Conservation (phyloP, 352 stramenopile species). For the Globisporangium nunn region DNA sequence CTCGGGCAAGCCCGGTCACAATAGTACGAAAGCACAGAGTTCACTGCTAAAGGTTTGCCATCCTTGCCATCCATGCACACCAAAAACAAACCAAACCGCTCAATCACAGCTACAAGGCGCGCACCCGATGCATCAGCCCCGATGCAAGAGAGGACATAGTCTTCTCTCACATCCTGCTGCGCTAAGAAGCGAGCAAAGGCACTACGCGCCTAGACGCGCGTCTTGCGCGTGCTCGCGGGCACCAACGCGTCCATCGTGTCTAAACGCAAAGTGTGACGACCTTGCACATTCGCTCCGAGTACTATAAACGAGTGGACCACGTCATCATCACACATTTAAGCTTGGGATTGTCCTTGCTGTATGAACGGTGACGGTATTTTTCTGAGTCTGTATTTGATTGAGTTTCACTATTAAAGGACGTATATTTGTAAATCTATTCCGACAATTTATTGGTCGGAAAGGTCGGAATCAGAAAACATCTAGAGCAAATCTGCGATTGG, state of each 20-base stretch:
- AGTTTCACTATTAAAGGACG: background rate
- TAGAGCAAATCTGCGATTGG: background rate
- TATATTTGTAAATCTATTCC: background rate
- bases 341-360: background rate
- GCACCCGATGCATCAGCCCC: background rate
- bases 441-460: background rate
- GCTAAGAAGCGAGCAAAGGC: background rate
- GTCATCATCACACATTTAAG: background rate
- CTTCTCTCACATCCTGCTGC: background rate
- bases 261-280: background rate
- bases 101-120: background rate
- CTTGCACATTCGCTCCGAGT: background rate
- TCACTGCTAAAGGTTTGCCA: too few species aligned
- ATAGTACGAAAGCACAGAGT: too few species aligned
- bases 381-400: background rate
- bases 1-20: too few species aligned
- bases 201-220: background rate
- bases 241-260: background rate
- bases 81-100: background rate
- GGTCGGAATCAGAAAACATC: background rate
- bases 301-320: background rate
- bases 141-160: background rate
- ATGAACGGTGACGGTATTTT: background rate
- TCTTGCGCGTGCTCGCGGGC: background rate
- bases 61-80: background rate